Conservation (phyloP, 768 basidiomycete genomes). For the Flagelloscypha sp. region DNA sequence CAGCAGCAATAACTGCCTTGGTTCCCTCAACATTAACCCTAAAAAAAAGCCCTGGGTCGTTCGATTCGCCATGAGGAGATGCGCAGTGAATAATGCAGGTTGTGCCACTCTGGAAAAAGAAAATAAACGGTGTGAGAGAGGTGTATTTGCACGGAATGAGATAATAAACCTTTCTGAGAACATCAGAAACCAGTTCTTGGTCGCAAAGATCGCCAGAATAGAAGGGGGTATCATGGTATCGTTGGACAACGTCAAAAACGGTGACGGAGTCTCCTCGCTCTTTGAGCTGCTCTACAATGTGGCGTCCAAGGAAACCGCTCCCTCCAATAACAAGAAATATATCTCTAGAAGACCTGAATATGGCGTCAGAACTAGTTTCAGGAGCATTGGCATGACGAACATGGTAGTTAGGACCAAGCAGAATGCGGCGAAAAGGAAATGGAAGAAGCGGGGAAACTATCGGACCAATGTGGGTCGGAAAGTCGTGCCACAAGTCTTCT, state of each 20-base stretch:
- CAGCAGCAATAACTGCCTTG: constrained; percentile 74
- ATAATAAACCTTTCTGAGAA: constrained; percentile 58
- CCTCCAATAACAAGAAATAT: constrained; percentile 90
- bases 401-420: too few species aligned
- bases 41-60: constrained; percentile 66
- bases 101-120: constrained; percentile 51
- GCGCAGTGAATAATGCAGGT: constrained; percentile 96
- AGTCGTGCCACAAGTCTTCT: too few species aligned
- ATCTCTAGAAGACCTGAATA: too few species aligned
- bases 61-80: constrained; percentile 61
- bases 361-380: too few species aligned
- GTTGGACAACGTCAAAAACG: constrained; percentile 88
- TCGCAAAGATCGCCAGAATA: constrained; percentile 86
- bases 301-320: constrained; percentile 84
- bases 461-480: too few species aligned
- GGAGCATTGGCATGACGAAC: constrained; percentile 14
- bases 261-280: constrained; percentile 75
- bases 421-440: too few species aligned
- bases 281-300: constrained; percentile 81
- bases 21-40: constrained; percentile 96
- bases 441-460: too few species aligned
- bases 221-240: constrained; percentile 81
- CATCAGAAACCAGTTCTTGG: constrained; percentile 59
- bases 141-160: neutral
- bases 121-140: constrained; percentile 5